A percentile compares a stretch with the other conserved stretches of the same genome.
phyloP scores from a whole-genome alignment of 495 filamentous ascomycete genomes.

The Cladorrhinum samala region DNA sequence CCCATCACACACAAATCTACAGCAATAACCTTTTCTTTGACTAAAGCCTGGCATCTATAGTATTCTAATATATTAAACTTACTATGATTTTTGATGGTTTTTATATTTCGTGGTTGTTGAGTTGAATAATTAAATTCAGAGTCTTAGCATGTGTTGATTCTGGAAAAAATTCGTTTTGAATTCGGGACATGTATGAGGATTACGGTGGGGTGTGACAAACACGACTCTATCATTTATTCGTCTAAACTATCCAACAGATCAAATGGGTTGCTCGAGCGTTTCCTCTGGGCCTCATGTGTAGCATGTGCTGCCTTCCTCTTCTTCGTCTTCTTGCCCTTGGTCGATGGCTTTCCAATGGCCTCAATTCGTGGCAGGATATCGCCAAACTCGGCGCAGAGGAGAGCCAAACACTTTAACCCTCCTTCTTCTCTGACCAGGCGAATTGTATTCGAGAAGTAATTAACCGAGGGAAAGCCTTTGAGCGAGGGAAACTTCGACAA shows the following conservation, averaged over 20 bases:
- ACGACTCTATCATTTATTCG: too few species aligned
- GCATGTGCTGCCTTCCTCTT: conserved; percentile 11
- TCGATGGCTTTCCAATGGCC: conserved; percentile 1
- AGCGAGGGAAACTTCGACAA: conserved; percentile 18
- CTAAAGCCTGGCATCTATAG: too few species aligned
- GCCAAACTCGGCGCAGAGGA: conserved; percentile 8
- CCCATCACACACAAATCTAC: too few species aligned
- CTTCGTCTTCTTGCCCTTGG: conserved; percentile 5
- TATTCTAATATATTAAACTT: too few species aligned
- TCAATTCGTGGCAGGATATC: conserved; percentile 16
- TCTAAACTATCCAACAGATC: conserved; percentile 12
- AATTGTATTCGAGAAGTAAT: conserved; percentile 15
- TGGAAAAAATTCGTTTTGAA: too few species aligned
- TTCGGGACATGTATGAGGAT: too few species aligned
- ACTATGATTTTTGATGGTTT: too few species aligned
- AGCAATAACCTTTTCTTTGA: too few species aligned
- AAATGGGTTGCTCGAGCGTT: conserved; percentile 14
- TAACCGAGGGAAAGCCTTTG: conserved; percentile 13
- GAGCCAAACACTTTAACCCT: conserved; percentile 9
- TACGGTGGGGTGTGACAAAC: too few species aligned
- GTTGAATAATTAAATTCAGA: too few species aligned
- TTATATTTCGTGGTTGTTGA: too few species aligned
- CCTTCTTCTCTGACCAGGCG: conserved; percentile 6
- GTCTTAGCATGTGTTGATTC: too few species aligned
- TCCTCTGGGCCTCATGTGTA: neutral